Conservation (phyloP, 2,329 filamentous ascomycete species). For the Harringtonia lauricola region DNA sequence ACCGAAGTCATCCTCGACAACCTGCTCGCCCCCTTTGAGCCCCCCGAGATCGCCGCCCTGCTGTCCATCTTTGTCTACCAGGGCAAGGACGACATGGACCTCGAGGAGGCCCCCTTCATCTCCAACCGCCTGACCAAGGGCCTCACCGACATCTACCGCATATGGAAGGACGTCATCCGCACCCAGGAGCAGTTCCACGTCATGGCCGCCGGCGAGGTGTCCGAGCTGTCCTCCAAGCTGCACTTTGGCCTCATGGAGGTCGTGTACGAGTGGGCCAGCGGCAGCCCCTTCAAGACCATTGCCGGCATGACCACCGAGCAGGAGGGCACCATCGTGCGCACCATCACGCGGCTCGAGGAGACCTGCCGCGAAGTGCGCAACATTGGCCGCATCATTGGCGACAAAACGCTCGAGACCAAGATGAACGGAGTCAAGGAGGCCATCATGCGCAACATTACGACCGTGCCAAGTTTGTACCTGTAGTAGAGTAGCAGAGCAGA, state of each 20-base stretch:
- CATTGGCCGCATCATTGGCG: constrained; percentile 86
- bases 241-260: constrained; percentile 94
- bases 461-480: constrained; percentile 82
- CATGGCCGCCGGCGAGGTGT: constrained; percentile 78
- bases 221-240: constrained; percentile 76
- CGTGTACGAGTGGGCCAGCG: constrained; percentile 95
- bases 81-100: constrained; percentile 55
- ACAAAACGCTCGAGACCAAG: constrained; percentile 86
- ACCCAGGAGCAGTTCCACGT: constrained; percentile 88
- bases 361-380: constrained; percentile 97
- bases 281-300: constrained; percentile 98
- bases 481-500: constrained; percentile 23
- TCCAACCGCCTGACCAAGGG: constrained; percentile 74
- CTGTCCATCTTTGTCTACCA: constrained; percentile 95
- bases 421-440: constrained; percentile 97
- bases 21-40: constrained; percentile 87
- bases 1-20: constrained; percentile 96
- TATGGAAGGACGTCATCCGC: constrained; percentile 85
- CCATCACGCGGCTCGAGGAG: constrained; percentile 89
- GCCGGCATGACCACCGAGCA: constrained; percentile 92
- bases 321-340: constrained; percentile 92
- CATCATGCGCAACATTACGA: constrained; percentile 93
- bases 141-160: constrained; percentile 74
- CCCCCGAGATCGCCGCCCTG: constrained; percentile 90
- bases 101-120: constrained; percentile 66